Conservation (phyloP, 2,329 filamentous ascomycete genomes). For the Laburnicola sp. region DNA sequence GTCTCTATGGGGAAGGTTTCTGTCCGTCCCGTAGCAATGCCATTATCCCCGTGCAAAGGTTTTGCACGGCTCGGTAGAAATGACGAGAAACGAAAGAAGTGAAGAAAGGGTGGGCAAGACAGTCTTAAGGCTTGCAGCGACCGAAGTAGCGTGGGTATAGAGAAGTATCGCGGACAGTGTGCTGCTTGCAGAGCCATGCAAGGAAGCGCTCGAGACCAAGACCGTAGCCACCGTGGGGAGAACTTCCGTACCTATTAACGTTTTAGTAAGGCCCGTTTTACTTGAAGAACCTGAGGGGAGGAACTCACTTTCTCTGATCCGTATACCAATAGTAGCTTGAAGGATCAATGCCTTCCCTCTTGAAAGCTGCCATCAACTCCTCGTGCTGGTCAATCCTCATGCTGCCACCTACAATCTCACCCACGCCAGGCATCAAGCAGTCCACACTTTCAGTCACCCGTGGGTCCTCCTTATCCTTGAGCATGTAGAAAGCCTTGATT, state of each 20-base stretch:
- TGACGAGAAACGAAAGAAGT: background rate
- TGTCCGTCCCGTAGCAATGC: too few relatives aligned
- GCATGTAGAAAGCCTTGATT: slow-evolving; percentile 99
- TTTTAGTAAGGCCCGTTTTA: slow-evolving; percentile 21
- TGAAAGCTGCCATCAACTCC: slow-evolving; percentile 81
- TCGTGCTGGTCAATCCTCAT: slow-evolving; percentile 96
- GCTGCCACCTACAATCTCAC: slow-evolving; percentile 92
- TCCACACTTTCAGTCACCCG: slow-evolving; percentile 94
- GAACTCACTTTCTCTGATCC: slow-evolving; percentile 85
- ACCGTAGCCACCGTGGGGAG: slow-evolving; percentile 90
- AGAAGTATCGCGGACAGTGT: slow-evolving; percentile 69
- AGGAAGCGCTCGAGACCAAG: slow-evolving; percentile 84
- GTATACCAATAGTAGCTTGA: slow-evolving; percentile 98
- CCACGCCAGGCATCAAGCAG: slow-evolving; percentile 85
- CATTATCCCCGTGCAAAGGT: background rate
- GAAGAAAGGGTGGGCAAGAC: background rate
- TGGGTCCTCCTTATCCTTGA: slow-evolving; percentile 75
- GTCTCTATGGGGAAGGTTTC: background rate
- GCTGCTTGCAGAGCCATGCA: slow-evolving; percentile 68
- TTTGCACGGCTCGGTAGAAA: background rate
- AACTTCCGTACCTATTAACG: slow-evolving; percentile 74
- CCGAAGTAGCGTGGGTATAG: slow-evolving; percentile 82
- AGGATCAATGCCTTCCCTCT: slow-evolving; percentile 81
- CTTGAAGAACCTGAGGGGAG: background rate
- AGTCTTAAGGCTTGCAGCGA: slow-evolving; percentile 70